Base-by-base conservation (phyloP, 805 yeast species). In the Cyberlindnera americana region DNA sequence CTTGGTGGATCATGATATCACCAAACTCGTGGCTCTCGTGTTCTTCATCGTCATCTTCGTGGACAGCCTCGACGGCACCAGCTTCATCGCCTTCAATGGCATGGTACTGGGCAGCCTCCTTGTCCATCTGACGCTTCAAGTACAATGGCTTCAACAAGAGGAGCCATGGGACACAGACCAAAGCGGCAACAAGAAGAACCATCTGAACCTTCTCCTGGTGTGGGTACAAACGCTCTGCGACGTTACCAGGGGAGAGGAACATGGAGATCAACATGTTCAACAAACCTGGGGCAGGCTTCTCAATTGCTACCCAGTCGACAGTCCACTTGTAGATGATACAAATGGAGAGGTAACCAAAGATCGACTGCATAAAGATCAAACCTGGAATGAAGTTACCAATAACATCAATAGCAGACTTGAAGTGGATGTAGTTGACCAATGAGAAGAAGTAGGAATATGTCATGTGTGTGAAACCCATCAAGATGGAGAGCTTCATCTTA, bases 401-500 rank as follows among this genome's bases (percentile, higher is more conserved):
- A 30, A 93, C 78, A 60, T 93, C 97, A 50, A 93, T 78, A 34
- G 62, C 61, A 27, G 89, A 81, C 30, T 79, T 67, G 70, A 78
- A 87, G 59, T 74, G 75, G 23, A 75, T 53, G 53, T 82, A 81
- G 62, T 93, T 93, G 40, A 85, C 90, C 48, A 85, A 73, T 16
- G 97, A 88, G 57, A 90, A 89, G 62, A 78, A 61, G 58, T 78
- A 83, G 4, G 96, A 86, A 65, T 91, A 93, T 11, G 90, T 67
- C 99, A 93, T 93, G 66, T 93, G 99, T 33, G 75, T 64, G 64
- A 83, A 91, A 4, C 99, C 99, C 90, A 93, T 83, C 50, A 93
- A 71, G 41, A 93, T 83, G 2, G 98, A 89, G 46, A 93, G 71
- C 64, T 93, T 93, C 99, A 93, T 93, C 72, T 93, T 93, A 69